Evolutionary conservation across 208 protist species (phyloP).

Genomic region (Trypanosoma grayi): DNA sequence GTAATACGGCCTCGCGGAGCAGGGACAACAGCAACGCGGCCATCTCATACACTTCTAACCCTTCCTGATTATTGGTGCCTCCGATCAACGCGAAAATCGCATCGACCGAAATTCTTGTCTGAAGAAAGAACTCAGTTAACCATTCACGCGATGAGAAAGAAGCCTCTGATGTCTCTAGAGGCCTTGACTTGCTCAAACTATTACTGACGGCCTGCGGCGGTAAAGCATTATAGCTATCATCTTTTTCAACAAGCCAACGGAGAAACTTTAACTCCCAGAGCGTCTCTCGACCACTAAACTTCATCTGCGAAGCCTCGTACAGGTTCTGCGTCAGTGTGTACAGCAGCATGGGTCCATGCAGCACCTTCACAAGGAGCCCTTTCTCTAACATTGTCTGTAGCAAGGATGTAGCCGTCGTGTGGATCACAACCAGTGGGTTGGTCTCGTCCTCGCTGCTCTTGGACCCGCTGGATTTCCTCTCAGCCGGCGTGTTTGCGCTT

Average conservation of each 20-base stretch:
- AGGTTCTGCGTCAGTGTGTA: constrained; percentile 28
- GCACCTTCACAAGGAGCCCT: constrained; percentile 10
- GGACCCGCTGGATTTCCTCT: not conserved
- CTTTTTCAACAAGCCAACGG: constrained; percentile 13
- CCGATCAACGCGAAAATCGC: constrained; percentile 3
- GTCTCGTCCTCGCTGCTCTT: not conserved
- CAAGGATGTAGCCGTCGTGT: constrained; percentile 3
- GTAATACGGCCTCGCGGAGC: not conserved
- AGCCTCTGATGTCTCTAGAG: not conserved
- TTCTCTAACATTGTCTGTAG: constrained; percentile 14
- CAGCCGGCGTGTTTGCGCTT: not conserved
- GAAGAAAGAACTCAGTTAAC: not conserved
- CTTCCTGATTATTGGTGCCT: not conserved
- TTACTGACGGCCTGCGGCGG: not conserved
- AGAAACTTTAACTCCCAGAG: constrained; percentile 20
- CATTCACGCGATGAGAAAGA: not conserved
- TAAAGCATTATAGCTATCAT: not conserved
- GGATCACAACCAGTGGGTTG: not conserved
- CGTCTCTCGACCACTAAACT: not conserved
- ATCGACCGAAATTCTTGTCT: constrained; percentile 4
- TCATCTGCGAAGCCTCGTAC: not conserved
- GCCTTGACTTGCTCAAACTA: not conserved
- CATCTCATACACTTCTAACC: not conserved
- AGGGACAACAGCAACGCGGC: constrained; percentile 10
- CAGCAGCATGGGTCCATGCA: constrained; percentile 23